Evolutionary conservation across 2,329 filamentous ascomycete genomes (phyloP).

Genomic region (Tolypocladium tundrense): DNA sequence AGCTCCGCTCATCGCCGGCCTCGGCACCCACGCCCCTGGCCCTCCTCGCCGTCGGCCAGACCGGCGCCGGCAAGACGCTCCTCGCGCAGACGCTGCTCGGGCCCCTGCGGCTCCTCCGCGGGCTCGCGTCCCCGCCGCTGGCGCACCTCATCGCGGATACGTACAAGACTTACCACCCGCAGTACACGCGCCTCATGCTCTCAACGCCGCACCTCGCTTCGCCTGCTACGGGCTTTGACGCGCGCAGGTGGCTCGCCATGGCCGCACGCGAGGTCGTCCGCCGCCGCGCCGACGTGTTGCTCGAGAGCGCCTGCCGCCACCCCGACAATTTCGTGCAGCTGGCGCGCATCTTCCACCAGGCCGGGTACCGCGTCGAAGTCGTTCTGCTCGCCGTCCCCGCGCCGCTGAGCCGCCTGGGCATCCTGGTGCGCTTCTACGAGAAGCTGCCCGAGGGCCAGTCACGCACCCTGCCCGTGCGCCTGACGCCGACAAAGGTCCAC

Average conservation of each 20-base stretch:
- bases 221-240: slow-evolving; percentile 27
- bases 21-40: slow-evolving; percentile 19
- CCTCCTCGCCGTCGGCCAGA: slow-evolving; percentile 35
- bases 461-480: slow-evolving; percentile 23
- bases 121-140: neutral
- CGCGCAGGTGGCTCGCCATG: slow-evolving; percentile 32
- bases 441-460: slow-evolving; percentile 22
- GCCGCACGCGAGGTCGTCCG: slow-evolving; percentile 23
- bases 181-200: slow-evolving; percentile 22
- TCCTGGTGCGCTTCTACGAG: slow-evolving; percentile 28
- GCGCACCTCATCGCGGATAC: slow-evolving; percentile 38
- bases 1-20: slow-evolving; percentile 1
- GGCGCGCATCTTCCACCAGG: slow-evolving; percentile 20
- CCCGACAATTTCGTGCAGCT: slow-evolving; percentile 29
- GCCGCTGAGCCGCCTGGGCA: slow-evolving; percentile 30
- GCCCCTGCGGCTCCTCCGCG: slow-evolving; percentile 15
- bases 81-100: slow-evolving; percentile 26
- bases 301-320: slow-evolving; percentile 35
- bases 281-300: slow-evolving; percentile 23
- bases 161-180: slow-evolving; percentile 37
- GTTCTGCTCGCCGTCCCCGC: slow-evolving; percentile 31
- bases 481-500: slow-evolving; percentile 34
- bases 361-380: slow-evolving; percentile 27
- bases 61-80: slow-evolving; percentile 37
- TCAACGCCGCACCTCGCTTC: slow-evolving; percentile 24